Evolutionary conservation across 352 stramenopile genomes (phyloP).

Genomic region (Phytophthora kernoviae): DNA sequence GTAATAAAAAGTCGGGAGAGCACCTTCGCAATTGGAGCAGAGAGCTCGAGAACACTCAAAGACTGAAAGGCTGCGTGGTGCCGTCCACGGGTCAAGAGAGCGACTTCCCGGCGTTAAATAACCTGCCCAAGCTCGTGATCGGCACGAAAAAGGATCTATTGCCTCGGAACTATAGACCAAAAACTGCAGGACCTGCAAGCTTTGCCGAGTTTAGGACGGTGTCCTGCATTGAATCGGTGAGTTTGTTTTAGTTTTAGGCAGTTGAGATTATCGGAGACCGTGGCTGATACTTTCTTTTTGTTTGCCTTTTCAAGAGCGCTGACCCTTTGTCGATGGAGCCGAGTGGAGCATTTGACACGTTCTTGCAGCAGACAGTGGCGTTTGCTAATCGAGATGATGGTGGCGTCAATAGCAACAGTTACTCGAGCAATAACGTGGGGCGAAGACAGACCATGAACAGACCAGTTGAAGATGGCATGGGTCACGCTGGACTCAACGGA

Average conservation of each 20-base stretch:
- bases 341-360: slow-evolving; percentile 52
- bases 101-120: slow-evolving; percentile 47
- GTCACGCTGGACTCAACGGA: slow-evolving; percentile 11
- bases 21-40: slow-evolving; percentile 66
- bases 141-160: slow-evolving; percentile 81
- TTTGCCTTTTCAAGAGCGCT: slow-evolving; percentile 45
- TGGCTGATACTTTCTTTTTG: background rate
- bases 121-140: slow-evolving; percentile 78
- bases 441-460: slow-evolving; percentile 57
- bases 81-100: slow-evolving; percentile 27
- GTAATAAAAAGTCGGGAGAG: slow-evolving; percentile 75
- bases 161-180: slow-evolving; percentile 7
- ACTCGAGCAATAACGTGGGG: slow-evolving; percentile 32
- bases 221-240: slow-evolving; percentile 62
- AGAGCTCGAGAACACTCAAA: slow-evolving; percentile 56
- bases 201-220: slow-evolving; percentile 53
- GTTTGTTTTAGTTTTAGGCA: background rate
- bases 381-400: slow-evolving; percentile 52
- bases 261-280: background rate
- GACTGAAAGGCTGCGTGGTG: slow-evolving; percentile 61
- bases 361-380: slow-evolving; percentile 65
- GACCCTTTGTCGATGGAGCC: slow-evolving; percentile 60
- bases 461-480: slow-evolving; percentile 24
- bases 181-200: slow-evolving; percentile 33
- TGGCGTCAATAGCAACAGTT: slow-evolving; percentile 15